Conservation (phyloP, 495 filamentous ascomycete genomes). For the Pyronema domesticum region DNA sequence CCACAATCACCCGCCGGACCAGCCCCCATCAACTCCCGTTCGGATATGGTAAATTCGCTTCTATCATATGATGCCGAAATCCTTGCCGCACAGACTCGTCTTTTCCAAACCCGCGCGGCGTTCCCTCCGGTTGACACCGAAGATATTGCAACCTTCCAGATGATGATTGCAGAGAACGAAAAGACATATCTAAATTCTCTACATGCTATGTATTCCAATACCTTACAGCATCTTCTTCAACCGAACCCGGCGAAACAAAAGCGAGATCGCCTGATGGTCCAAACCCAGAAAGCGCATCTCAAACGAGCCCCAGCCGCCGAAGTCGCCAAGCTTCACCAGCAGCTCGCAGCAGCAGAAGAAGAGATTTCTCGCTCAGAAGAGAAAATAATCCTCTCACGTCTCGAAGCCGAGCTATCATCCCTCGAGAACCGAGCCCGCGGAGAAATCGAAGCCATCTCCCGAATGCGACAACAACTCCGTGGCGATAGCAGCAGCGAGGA, state of each 20-base stretch:
- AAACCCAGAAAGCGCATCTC: slow-evolving; percentile 4
- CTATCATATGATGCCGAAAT: slow-evolving; percentile 1
- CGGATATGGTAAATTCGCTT: neutral
- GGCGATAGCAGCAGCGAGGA: neutral
- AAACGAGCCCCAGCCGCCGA: neutral
- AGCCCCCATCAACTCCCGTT: neutral
- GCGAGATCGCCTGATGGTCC: neutral
- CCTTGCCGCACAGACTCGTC: neutral
- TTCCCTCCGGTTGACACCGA: neutral
- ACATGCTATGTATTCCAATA: neutral
- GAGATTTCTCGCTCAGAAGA: neutral
- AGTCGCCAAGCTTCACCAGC: neutral
- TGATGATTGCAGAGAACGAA: neutral
- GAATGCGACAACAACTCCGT: neutral
- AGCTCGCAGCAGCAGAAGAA: neutral
- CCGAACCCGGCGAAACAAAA: neutral
- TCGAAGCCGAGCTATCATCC: neutral
- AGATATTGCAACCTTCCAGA: neutral
- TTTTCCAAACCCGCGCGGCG: neutral
- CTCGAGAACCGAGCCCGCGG: neutral
- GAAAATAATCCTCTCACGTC: neutral
- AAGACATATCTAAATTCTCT: neutral
- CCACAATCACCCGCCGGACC: neutral
- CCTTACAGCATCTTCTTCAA: neutral
- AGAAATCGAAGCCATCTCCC: neutral